These are phyloP conservation scores for Sugiyamaella lignohabitans DNA, from an alignment of 805 yeast genomes.

Conservation along the genomic window DNA sequence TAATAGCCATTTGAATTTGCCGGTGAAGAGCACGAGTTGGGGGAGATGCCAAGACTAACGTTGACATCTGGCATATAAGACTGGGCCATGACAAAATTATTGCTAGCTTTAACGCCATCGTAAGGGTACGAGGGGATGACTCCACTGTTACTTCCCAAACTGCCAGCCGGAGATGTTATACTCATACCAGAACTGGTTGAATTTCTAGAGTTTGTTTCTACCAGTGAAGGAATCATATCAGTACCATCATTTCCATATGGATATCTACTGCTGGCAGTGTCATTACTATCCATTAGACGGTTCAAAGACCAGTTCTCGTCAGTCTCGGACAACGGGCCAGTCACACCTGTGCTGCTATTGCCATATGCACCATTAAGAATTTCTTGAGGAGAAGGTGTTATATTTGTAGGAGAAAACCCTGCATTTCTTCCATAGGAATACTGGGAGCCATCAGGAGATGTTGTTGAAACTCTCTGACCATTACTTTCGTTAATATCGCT, in stretches of 20 bases:
- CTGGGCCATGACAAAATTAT: not conserved
- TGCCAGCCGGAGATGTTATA: not conserved
- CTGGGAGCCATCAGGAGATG: not conserved
- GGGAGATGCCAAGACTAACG: not conserved
- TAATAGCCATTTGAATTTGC: not conserved
- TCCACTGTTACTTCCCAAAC: not conserved
- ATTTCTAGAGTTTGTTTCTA: not conserved
- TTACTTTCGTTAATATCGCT: not conserved
- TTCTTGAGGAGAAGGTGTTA: conserved; percentile 14
- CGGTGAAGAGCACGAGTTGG: not conserved
- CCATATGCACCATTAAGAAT: conserved; percentile 4
- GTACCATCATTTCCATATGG: no score
- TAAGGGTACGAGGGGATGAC: not conserved
- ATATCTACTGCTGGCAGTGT: no score
- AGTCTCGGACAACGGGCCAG: not conserved
- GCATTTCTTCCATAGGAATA: no score
- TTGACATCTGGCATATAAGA: not conserved
- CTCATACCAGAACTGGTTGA: not conserved
- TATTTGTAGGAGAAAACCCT: conserved; percentile 7
- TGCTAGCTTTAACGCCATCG: not conserved
- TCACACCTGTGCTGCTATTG: not conserved
- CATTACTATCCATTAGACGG: not conserved
- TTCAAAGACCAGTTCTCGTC: not conserved
- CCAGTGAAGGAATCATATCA: not conserved
- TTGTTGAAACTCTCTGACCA: not conserved